Percentiles rank a stretch among this genome's conserved stretches.
Conservation (phyloP, 495 filamentous ascomycete genomes). For the Physcia stellaris region DNA sequence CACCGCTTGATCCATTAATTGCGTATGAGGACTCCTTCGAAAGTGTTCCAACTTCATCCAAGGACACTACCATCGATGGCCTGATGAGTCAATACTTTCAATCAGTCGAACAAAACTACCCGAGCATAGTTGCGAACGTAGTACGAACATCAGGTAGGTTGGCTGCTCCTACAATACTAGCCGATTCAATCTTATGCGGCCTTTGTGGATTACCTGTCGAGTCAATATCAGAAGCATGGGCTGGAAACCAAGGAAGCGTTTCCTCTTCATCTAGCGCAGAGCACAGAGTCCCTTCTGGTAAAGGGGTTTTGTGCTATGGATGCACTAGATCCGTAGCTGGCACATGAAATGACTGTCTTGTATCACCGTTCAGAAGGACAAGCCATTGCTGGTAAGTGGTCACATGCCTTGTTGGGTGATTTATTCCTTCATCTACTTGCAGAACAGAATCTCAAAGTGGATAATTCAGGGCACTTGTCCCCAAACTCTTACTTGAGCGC, state of each 20-base stretch:
- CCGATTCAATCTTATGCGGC: background rate
- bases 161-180: slow-evolving; percentile 10
- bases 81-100: slow-evolving; percentile 81
- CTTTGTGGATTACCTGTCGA: slow-evolving; percentile 1
- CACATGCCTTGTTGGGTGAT: too few relatives aligned
- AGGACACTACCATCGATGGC: slow-evolving; percentile 76
- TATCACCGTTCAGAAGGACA: too few relatives aligned
- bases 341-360: too few relatives aligned
- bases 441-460: too few relatives aligned
- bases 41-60: slow-evolving; percentile 42
- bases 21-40: slow-evolving; percentile 24
- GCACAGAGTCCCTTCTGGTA: background rate
- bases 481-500: too few relatives aligned
- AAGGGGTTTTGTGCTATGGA: background rate
- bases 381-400: too few relatives aligned
- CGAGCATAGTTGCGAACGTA: slow-evolving; percentile 87
- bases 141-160: slow-evolving; percentile 77
- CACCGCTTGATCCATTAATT: slow-evolving; percentile 39
- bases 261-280: background rate
- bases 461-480: too few relatives aligned
- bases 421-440: too few relatives aligned
- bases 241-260: slow-evolving; percentile 1
- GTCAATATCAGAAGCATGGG: background rate
- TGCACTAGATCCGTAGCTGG: slow-evolving; percentile 3
- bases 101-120: slow-evolving; percentile 76